Evolutionary conservation across 2,329 filamentous ascomycete species (phyloP).

Genomic region (Coniochaeta ligniaria): DNA sequence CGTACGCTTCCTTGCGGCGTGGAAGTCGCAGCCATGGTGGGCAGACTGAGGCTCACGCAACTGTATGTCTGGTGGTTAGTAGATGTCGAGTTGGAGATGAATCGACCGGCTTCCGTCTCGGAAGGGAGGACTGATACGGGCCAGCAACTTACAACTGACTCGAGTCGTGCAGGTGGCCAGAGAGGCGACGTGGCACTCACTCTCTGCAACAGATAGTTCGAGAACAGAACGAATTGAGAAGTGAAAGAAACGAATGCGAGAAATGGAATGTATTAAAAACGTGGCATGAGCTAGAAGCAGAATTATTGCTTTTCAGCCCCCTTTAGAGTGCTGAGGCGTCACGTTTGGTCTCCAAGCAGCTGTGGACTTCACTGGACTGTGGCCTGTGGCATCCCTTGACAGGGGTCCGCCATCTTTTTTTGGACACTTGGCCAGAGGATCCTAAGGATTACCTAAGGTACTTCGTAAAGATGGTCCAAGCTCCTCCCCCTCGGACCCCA

Average conservation of each 20-base stretch:
- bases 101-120: neutral
- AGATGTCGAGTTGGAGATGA: neutral
- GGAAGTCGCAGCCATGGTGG: constrained; percentile 39
- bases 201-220: neutral
- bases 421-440: constrained; percentile 1
- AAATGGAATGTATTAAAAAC: constrained; percentile 2
- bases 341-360: too few species aligned
- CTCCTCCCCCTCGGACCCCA: neutral
- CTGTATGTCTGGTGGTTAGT: neutral
- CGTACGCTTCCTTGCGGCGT: constrained; percentile 52
- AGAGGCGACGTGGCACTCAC: neutral
- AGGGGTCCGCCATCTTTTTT: neutral
- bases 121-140: neutral
- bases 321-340: neutral
- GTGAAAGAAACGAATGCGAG: neutral
- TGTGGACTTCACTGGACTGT: too few species aligned
- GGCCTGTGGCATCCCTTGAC: neutral
- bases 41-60: neutral
- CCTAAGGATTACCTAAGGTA: too few species aligned
- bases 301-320: constrained; percentile 1
- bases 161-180: neutral
- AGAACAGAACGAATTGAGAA: neutral
- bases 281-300: neutral
- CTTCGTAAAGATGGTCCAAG: constrained; percentile 1
- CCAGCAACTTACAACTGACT: neutral